Conservation (phyloP, 2,329 filamentous ascomycete genomes). For the Aspergillus luchuensis region DNA sequence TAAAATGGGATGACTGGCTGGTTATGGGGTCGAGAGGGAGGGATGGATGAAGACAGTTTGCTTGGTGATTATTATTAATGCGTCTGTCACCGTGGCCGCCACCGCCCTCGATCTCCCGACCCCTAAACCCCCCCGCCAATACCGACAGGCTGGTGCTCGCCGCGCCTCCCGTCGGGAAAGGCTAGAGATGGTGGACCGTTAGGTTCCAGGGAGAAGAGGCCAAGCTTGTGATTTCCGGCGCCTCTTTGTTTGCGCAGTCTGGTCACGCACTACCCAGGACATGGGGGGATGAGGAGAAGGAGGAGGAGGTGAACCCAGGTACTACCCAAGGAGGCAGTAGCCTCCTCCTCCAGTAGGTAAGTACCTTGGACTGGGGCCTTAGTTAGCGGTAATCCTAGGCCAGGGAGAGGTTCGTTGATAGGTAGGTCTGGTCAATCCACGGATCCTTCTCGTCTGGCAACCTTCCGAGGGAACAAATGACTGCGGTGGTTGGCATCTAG, state of each 20-base stretch:
- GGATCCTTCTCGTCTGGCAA: background rate
- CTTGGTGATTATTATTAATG: background rate
- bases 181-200: constrained; percentile 12
- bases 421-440: constrained; percentile 1
- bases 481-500: background rate
- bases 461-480: constrained; percentile 2
- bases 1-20: background rate
- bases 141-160: constrained; percentile 23
- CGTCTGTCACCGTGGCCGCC: background rate
- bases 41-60: background rate
- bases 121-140: constrained; percentile 10
- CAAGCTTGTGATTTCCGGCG: background rate
- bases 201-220: background rate
- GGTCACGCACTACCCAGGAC: background rate
- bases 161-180: constrained; percentile 12
- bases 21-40: background rate
- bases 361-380: background rate
- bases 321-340: background rate
- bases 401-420: background rate
- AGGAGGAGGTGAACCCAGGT: background rate
- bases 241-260: background rate
- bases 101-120: background rate
- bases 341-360: background rate
- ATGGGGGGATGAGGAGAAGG: no score
- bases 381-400: background rate